These are phyloP conservation scores for Rhodotorula graminis DNA, from an alignment of 768 basidiomycete genomes.

Conservation along the genomic window DNA sequence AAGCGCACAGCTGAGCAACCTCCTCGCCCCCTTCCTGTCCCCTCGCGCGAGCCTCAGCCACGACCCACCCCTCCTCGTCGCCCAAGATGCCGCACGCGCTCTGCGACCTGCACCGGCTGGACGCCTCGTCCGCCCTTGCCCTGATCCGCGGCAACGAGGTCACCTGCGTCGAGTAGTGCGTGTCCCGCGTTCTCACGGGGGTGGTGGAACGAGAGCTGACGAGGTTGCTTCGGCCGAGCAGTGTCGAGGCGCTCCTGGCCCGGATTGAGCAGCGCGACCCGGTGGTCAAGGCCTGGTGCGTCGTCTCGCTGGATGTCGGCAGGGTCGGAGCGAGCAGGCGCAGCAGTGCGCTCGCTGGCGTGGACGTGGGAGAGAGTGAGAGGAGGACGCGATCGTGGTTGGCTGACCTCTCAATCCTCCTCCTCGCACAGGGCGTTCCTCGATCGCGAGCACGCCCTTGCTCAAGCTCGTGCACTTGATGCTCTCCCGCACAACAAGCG, in stretches of 20 bases:
- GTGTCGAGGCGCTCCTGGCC: conserved; percentile 38
- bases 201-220: too few species aligned
- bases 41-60: too few species aligned
- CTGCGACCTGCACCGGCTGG: conserved; percentile 33
- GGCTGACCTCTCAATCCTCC: not conserved
- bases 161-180: conserved; percentile 39
- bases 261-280: conserved; percentile 39
- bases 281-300: conserved; percentile 38
- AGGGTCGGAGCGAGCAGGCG: too few species aligned
- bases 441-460: conserved; percentile 35
- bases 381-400: too few species aligned
- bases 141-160: conserved; percentile 33
- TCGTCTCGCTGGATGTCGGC: too few species aligned
- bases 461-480: conserved; percentile 38
- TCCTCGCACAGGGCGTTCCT: conserved; percentile 34
- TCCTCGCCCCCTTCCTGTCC: too few species aligned
- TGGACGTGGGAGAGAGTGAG: too few species aligned
- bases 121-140: conserved; percentile 38
- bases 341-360: too few species aligned
- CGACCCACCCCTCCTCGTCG: too few species aligned
- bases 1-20: not conserved
- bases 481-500: conserved; percentile 26
- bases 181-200: too few species aligned
- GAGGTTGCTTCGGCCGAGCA: not conserved
- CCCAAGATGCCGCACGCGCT: not conserved